phyloP scores from a whole-genome alignment of 257 asterid species.

The Solanum piurae region DNA sequence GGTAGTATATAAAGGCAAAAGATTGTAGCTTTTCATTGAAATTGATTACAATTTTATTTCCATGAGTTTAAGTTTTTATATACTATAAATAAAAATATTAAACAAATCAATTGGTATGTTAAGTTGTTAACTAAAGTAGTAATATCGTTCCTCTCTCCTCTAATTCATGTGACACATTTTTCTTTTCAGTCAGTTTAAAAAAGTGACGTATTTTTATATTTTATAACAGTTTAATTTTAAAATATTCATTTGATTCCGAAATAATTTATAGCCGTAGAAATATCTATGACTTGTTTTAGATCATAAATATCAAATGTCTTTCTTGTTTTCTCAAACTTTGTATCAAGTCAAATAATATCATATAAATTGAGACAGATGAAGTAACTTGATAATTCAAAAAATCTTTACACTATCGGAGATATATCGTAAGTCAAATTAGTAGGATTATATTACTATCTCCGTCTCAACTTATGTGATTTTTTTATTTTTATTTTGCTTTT shows the following conservation, averaged over 20 bases:
- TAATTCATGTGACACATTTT: not conserved
- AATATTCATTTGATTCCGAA: no score
- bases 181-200: rapidly evolving
- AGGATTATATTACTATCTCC: not conserved
- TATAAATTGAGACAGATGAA: no score
- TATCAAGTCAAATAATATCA: no score
- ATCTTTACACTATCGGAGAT: not conserved
- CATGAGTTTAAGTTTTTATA: not conserved
- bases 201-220: no score
- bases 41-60: not conserved
- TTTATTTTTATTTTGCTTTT: not conserved
- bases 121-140: not conserved
- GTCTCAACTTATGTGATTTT: not conserved
- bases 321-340: rapidly evolving
- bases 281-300: no score
- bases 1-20: constrained; percentile 43
- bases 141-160: not conserved
- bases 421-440: not conserved
- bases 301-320: no score
- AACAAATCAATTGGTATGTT: not conserved
- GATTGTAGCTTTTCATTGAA: constrained; percentile 17
- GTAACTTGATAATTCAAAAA: not conserved
- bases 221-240: no score
- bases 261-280: no score
- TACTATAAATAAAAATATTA: not conserved